These are phyloP conservation scores for Fusarium ramigenum DNA, from an alignment of 2,329 filamentous ascomycete species.

Conservation along the genomic window DNA sequence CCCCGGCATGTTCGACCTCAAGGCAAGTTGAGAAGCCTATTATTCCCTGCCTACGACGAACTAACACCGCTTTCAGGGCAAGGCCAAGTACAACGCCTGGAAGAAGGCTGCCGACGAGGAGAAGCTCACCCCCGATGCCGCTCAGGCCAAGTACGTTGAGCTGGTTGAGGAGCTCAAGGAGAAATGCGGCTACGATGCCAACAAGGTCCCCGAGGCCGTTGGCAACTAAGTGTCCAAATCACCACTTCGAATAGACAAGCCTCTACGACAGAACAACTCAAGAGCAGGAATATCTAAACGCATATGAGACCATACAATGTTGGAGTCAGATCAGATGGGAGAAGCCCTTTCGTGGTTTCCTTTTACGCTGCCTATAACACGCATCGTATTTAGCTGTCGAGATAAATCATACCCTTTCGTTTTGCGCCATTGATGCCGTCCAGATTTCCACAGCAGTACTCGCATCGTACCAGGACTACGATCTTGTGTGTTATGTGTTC, in stretches of 20 bases:
- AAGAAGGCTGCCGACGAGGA: slow-evolving; percentile 73
- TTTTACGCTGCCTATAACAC: slow-evolving; percentile 14
- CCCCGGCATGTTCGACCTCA: slow-evolving; percentile 77
- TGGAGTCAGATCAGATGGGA: slow-evolving; percentile 11
- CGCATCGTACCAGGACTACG: not conserved
- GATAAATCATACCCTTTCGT: slow-evolving; percentile 36
- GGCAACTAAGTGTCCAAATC: slow-evolving; percentile 35
- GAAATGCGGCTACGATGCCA: slow-evolving; percentile 72
- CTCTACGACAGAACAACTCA: slow-evolving; percentile 20
- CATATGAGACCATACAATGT: slow-evolving; percentile 23
- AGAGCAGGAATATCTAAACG: slow-evolving; percentile 19
- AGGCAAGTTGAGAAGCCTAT: slow-evolving; percentile 54
- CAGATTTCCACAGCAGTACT: not conserved
- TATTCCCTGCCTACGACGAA: not conserved
- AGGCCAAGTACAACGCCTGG: slow-evolving; percentile 85
- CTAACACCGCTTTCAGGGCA: slow-evolving; percentile 64
- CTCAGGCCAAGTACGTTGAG: slow-evolving; percentile 80
- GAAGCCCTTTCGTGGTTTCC: not conserved
- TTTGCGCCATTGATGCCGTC: slow-evolving; percentile 4
- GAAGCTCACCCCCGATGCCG: slow-evolving; percentile 66
- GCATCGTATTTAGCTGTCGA: slow-evolving; percentile 19
- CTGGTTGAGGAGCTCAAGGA: slow-evolving; percentile 77
- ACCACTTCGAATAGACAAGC: slow-evolving; percentile 9
- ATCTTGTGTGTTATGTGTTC: not conserved
- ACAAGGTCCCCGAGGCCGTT: slow-evolving; percentile 70